Evolutionary conservation across 1,284 basidiomycete species (phyloP).

Genomic region (Naganishia sp.): DNA sequence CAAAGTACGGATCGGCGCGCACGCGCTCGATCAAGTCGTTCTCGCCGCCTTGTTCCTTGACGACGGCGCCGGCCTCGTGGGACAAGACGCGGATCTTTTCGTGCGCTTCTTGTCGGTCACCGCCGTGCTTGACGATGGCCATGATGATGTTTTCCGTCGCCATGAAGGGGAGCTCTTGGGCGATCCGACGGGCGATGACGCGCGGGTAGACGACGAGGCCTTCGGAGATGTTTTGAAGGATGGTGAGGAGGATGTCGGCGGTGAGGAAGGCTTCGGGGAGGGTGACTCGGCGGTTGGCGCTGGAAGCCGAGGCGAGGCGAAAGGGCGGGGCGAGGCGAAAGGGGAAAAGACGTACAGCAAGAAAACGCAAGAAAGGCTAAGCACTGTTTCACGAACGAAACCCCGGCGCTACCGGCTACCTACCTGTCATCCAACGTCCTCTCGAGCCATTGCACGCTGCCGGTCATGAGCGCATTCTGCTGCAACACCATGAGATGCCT

Average conservation of each 20-base stretch:
- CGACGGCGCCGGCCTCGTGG: slow-evolving; percentile 90
- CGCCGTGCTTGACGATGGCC: slow-evolving; percentile 92
- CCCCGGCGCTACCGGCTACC: slow-evolving; percentile 20
- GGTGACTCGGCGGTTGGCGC: slow-evolving; percentile 93
- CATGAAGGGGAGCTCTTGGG: slow-evolving; percentile 98
- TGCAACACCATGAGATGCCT: slow-evolving; percentile 90
- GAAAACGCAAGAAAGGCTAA: neutral
- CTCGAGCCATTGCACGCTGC: slow-evolving; percentile 94
- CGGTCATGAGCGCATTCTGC: slow-evolving; percentile 90
- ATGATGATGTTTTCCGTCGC: slow-evolving; percentile 99
- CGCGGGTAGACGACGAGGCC: slow-evolving; percentile 96
- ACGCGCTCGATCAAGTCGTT: slow-evolving; percentile 95
- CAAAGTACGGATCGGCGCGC: slow-evolving; percentile 66
- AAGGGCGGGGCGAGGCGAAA: neutral
- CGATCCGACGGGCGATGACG: slow-evolving; percentile 87
- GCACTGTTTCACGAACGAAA: no score
- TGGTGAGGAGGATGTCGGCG: slow-evolving; percentile 92
- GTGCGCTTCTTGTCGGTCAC: slow-evolving; percentile 94
- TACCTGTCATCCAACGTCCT: slow-evolving; percentile 90
- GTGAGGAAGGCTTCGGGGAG: slow-evolving; percentile 97
- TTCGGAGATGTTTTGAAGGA: slow-evolving; percentile 94
- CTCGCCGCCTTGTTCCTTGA: slow-evolving; percentile 91
- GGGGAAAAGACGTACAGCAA: neutral
- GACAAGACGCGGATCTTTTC: slow-evolving; percentile 95
- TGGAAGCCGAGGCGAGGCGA: slow-evolving; percentile 44